phyloP scores from a whole-genome alignment of 306 rosid genomes.

The cucumber (Cucumis sativus) region DNA sequence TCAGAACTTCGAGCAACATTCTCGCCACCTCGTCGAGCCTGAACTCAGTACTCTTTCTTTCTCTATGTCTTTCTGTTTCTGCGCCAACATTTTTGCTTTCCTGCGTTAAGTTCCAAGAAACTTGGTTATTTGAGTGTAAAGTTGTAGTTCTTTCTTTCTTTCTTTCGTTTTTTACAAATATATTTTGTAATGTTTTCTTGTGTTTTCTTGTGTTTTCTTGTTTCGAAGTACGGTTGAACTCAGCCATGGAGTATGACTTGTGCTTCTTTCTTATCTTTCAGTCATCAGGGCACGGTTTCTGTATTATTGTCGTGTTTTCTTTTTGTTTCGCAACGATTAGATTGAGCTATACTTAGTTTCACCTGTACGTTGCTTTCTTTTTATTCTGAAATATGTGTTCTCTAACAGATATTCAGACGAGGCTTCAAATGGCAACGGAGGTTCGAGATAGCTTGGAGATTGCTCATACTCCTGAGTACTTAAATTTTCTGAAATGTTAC shows the following conservation, averaged over 20 bases:
- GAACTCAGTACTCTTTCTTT: constrained; percentile 44
- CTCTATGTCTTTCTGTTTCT: background rate
- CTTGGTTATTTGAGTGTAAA: background rate
- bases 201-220: too few species aligned
- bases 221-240: background rate
- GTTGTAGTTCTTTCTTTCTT: background rate
- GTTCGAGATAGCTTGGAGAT: constrained; percentile 96
- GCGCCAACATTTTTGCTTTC: background rate
- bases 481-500: constrained; percentile 87
- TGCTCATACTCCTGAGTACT: constrained; percentile 92
- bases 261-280: background rate
- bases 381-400: background rate
- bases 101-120: background rate
- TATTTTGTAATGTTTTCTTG: too few species aligned
- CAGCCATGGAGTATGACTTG: background rate
- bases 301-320: background rate
- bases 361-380: background rate
- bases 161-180: too few species aligned
- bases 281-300: background rate
- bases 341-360: background rate
- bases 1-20: constrained; percentile 88
- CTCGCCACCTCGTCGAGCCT: constrained; percentile 63
- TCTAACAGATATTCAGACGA: constrained; percentile 49
- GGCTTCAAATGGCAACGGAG: constrained; percentile 96
- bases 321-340: background rate